Percentiles rank a stretch among this genome's conserved stretches.
Conservation (phyloP, 2,329 filamentous ascomycete genomes). For the Thielaviopsis ethacetica region DNA sequence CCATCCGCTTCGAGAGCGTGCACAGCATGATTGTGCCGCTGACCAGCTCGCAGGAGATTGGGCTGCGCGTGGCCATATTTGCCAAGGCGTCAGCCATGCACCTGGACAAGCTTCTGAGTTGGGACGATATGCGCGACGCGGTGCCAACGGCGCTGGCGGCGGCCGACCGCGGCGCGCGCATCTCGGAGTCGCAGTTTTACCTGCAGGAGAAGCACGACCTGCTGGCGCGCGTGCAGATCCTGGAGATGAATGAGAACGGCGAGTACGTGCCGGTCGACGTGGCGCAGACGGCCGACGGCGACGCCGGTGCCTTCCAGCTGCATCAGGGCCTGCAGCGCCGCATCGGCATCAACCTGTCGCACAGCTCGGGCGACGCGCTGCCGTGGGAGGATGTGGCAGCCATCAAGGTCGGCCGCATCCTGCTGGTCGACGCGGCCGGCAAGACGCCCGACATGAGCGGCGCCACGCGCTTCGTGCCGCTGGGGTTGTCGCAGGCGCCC, state of each 20-base stretch:
- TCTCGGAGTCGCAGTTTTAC: conserved; percentile 85
- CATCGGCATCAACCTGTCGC: conserved; percentile 73
- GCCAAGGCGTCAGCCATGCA: conserved; percentile 86
- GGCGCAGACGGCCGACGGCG: conserved; percentile 65
- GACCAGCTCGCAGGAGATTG: conserved; percentile 50
- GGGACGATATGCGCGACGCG: conserved; percentile 93
- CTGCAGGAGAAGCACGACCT: conserved; percentile 89
- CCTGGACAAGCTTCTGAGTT: conserved; percentile 89
- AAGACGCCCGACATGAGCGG: conserved; percentile 67
- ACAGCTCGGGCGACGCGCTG: conserved; percentile 74
- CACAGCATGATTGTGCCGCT: conserved; percentile 93
- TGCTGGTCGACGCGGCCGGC: conserved; percentile 68
- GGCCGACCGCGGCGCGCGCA: conserved; percentile 39
- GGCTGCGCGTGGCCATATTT: conserved; percentile 76
- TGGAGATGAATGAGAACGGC: conserved; percentile 82
- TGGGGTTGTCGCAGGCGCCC: conserved; percentile 65
- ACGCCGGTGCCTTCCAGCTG: conserved; percentile 82
- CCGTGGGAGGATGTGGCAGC: conserved; percentile 74
- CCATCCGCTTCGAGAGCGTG: conserved; percentile 89
- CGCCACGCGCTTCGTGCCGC: conserved; percentile 45
- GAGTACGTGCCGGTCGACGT: conserved; percentile 89
- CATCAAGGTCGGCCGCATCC: conserved; percentile 64
- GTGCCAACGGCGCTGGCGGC: conserved; percentile 28
- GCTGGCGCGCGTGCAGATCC: conserved; percentile 71
- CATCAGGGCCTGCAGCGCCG: conserved; percentile 88